Evolutionary conservation across 2,329 filamentous ascomycete species (phyloP).

Genomic region (Trichoderma sp.): DNA sequence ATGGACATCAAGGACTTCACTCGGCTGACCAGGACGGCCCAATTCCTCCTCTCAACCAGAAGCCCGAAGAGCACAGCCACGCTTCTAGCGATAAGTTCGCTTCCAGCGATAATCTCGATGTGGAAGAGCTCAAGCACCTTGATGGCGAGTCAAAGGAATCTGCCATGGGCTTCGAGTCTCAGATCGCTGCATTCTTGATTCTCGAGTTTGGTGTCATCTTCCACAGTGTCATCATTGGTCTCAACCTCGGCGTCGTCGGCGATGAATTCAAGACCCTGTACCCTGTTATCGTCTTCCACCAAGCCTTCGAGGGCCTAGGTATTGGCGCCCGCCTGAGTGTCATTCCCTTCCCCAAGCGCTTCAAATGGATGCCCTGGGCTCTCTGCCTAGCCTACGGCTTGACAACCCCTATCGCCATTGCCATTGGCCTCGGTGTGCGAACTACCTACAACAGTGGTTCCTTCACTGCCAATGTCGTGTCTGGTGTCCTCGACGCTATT

Average conservation of each 20-base stretch:
- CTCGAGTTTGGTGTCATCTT: conserved; percentile 64
- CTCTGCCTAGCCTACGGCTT: conserved; percentile 51
- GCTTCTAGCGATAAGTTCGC: conserved; percentile 24
- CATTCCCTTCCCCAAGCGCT: conserved; percentile 50
- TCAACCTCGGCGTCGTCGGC: conserved; percentile 61
- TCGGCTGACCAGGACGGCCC: conserved; percentile 42
- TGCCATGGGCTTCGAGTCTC: conserved; percentile 32
- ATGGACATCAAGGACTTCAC: conserved; percentile 43
- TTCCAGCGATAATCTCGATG: conserved; percentile 24
- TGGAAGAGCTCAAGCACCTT: conserved; percentile 27
- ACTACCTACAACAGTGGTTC: conserved; percentile 33
- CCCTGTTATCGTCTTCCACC: conserved; percentile 63
- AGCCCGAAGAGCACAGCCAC: background rate
- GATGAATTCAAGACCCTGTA: conserved; percentile 59
- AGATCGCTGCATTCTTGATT: conserved; percentile 49
- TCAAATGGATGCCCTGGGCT: conserved; percentile 49
- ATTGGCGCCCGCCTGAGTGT: conserved; percentile 61
- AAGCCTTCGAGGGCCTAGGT: conserved; percentile 64
- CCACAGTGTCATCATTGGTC: conserved; percentile 64
- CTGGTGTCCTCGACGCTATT: conserved; percentile 81
- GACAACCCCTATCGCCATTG: conserved; percentile 54
- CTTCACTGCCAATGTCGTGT: conserved; percentile 60
- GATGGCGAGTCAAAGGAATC: conserved; percentile 24
- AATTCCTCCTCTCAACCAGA: background rate
- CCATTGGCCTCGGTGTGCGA: conserved; percentile 49